A percentile compares a stretch with the other conserved stretches of the same genome.
These are phyloP conservation scores for Hydrangea macrophylla DNA, from an alignment of 148 eudicot species.

Conservation along the genomic window DNA sequence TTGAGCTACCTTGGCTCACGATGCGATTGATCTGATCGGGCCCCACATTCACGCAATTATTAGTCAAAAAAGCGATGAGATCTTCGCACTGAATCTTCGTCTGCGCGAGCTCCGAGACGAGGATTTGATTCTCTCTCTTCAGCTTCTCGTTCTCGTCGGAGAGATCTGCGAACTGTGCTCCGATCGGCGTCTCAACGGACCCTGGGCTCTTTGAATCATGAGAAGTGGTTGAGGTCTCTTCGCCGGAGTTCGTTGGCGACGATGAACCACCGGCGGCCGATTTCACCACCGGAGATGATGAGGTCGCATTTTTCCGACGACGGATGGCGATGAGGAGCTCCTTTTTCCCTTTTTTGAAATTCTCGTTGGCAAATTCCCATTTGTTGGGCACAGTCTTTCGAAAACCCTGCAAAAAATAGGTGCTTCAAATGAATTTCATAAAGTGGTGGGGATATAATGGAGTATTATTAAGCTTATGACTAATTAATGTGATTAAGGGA, in stretches of 20 bases:
- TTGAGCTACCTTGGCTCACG: constrained; percentile 26
- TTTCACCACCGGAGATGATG: constrained; percentile 16
- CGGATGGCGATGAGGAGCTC: constrained; percentile 62
- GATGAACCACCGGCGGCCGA: constrained; percentile 7
- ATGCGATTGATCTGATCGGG: constrained; percentile 54
- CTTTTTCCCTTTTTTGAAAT: constrained; percentile 64
- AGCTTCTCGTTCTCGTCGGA: constrained; percentile 71
- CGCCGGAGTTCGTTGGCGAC: constrained; percentile 49
- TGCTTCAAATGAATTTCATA: no score
- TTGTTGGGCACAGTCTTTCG: constrained; percentile 85
- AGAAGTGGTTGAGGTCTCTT: constrained; percentile 72
- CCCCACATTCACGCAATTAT: constrained; percentile 43
- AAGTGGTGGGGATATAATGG: no score
- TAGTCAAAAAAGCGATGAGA: constrained; percentile 43
- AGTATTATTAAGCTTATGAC: no score
- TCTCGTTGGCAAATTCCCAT: constrained; percentile 93
- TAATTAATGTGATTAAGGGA: no score
- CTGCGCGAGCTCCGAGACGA: constrained; percentile 64
- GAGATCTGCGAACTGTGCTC: constrained; percentile 45
- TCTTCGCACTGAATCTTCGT: constrained; percentile 72
- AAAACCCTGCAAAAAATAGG: constrained; percentile 68
- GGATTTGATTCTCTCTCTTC: constrained; percentile 54
- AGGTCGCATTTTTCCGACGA: constrained; percentile 49
- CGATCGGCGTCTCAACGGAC: constrained; percentile 15
- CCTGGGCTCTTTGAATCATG: constrained; percentile 48